Base-by-base conservation (phyloP, 345 rosid species). In the Syzygium aromaticum region DNA sequence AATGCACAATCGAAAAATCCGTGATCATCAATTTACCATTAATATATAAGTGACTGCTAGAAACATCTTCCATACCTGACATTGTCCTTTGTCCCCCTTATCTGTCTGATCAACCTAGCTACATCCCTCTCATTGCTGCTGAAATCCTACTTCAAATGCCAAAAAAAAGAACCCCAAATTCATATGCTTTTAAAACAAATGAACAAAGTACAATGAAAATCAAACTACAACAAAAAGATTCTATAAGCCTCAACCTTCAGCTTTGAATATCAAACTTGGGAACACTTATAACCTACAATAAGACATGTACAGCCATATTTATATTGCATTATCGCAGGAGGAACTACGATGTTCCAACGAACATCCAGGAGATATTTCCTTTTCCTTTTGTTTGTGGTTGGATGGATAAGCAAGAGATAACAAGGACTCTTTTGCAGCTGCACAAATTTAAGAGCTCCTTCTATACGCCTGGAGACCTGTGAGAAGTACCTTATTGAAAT, bases 61-160 rank as follows among this genome's bases (percentile, higher is more conserved):
- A 84, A 86, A 43, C 13, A 86, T 89, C 77, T 87, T 77, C 59
- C 91, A 86, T 90, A 98, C 99, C 94, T 93, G 63, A 96, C 96
- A 87, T 92, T 96, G 51, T 96, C 97, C 89, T 87, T 91, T 87
- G 90, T 91, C 63, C 95, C 96, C 88, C 93, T 88, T 86, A 96
- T 95, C 91, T 94, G 97, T 89, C 89, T 94, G 86, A 94, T 88
- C 88, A 90, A 85, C 91, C 98, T 95, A 80, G 90, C 88, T 86
- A 98, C 91, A 85, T 89, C 94, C 86, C 92, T 93, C 87, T 94
- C 96, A 86, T 90, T 89, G 88, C 92, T 91, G 91, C 93, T 87
- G 89, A 95, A 95, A 92, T 94, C 93, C 98, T 97, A 87, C 46
- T 33, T 40, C 80, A 9, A 67, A 67, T 63, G 86, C 73, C 85